phyloP scores from a whole-genome alignment of 1,284 basidiomycete species.

The Sporisorium reilianum region DNA sequence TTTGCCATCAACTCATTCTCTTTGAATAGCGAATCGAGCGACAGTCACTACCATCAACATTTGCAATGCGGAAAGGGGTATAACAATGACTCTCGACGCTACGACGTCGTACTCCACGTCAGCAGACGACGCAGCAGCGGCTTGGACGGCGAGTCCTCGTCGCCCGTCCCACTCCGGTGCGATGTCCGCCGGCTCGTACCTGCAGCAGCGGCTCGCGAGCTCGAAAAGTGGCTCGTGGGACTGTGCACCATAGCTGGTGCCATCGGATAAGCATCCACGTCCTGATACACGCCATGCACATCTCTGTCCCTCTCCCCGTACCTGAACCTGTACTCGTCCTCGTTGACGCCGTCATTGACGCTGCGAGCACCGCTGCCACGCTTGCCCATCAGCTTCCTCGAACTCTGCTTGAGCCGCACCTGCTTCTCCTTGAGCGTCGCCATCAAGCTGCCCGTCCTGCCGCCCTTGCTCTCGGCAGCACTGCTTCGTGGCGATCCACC shows the following conservation, averaged over 20 bases:
- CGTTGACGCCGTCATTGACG: slow-evolving; percentile 3
- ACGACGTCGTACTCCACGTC: slow-evolving; percentile 33
- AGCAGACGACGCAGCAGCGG: slow-evolving; percentile 36
- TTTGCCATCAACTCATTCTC: too few species aligned
- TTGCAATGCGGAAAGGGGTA: slow-evolving; percentile 2
- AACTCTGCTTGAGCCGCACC: slow-evolving; percentile 33
- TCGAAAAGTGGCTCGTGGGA: background rate
- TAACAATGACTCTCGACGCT: background rate
- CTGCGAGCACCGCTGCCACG: slow-evolving; percentile 9
- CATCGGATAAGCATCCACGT: background rate
- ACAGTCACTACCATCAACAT: background rate
- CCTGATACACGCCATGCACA: background rate
- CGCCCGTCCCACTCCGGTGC: slow-evolving; percentile 5
- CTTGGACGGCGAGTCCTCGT: slow-evolving; percentile 24
- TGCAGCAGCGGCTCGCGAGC: background rate
- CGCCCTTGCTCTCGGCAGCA: background rate
- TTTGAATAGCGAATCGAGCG: too few species aligned
- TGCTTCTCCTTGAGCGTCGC: slow-evolving; percentile 45
- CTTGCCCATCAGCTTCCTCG: slow-evolving; percentile 32
- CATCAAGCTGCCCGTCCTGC: slow-evolving; percentile 31
- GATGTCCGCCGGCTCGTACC: slow-evolving; percentile 2
- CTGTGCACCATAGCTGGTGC: background rate
- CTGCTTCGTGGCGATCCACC: slow-evolving; percentile 23
- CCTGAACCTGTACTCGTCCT: background rate
- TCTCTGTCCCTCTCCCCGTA: background rate